Evolutionary conservation across 352 stramenopile species (phyloP), one percentile per base, ranked within the genome.

Genomic region (Globisporangium parvum): DNA sequence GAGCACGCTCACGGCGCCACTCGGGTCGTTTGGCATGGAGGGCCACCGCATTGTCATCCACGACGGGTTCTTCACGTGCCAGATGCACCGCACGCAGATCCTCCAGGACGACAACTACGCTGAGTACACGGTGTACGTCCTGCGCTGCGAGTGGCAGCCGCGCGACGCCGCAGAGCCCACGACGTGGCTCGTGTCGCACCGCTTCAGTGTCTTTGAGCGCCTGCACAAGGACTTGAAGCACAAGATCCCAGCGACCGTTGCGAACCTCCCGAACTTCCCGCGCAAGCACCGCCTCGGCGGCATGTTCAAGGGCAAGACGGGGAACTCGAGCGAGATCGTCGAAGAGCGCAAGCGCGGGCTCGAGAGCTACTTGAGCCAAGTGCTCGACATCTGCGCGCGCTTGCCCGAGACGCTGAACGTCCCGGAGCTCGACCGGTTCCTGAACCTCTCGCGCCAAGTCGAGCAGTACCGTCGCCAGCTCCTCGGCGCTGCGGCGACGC

Each of bases 31-130:
- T 50, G 57, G 53, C 33, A 93, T 86, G 50, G 82, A 91, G 15
- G 83, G 84, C 37, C 75, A 86, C 46, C 78, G 72, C 55, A 85
- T 92, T 41, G 60, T 85, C 55, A 95, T 95, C 63, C 85, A 95
- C 62, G 82, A 91, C 46, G 85, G 85, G n/a, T 87, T 77, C 56
- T 87, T 95, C 28, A 79, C 88, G 57, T 81, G 75, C 45, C 80
- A 91, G 55, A 92, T 95, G 80, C 79, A 93, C 57, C 74, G 80
- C 48, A 95, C 85, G 35, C 82, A 93, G 53, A 75, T 93, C 26
- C 61, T 95, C 47, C 85, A 95, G 62, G 85, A 95, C 66, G 85
- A 93, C 71, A 95, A 92, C 67, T 95, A 91, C 53, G 80, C 77
- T 39, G 82, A 95, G 57, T 95, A 95, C 70, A 95, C 85, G 28